Evolutionary conservation across 495 filamentous ascomycete genomes (phyloP), one percentile per base, ranked within the genome.

Genomic region (Penicillium taxi): DNA sequence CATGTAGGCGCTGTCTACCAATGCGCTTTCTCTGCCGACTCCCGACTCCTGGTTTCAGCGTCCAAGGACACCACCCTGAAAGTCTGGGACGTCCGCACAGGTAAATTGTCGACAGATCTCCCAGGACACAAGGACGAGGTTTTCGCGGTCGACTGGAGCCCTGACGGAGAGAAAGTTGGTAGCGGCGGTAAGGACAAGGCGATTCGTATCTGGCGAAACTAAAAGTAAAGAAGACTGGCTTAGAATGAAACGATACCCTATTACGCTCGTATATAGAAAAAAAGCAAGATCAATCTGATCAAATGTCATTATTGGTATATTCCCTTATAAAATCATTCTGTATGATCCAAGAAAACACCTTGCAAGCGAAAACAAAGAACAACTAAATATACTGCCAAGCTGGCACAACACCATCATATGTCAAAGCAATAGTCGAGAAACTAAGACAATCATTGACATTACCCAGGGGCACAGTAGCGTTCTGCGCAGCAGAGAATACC

Each of bases 101-200:
- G 83, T 9, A 95, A 90, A 53, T 59, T 96, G 37, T 73, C 76
- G 41, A 81, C 73, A 50, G 88, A 99, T 72, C 70, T 99, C 17
- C 88, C 89, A 0, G 93, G 91, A 4, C 93, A 99, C 61, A 74
- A 86, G 53, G 93, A 95, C 48, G 88, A 96, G 63, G 91, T 96
- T 7, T 94, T 83, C 64, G 86, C 86, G 1, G 82, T 95, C 12
- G 88, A 94, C 56, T 95, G 88, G 88, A 83, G 79, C 53, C 78
- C 84, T 8, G 87, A 94, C 59, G 88, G 88, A 15, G 67, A 81
- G 37, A 81, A 77, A 49, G 86, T 95, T 18, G 81, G 77, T 14
- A 94, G 86, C 54, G 91, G 90, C 23, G 91, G 91, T 9, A 89
- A 89, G 50, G 91, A 98, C 63, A 95, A 91, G 65, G 81, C 79